Conservation (phyloP, 768 basidiomycete genomes). For the Pleurotus tuoliensis region DNA sequence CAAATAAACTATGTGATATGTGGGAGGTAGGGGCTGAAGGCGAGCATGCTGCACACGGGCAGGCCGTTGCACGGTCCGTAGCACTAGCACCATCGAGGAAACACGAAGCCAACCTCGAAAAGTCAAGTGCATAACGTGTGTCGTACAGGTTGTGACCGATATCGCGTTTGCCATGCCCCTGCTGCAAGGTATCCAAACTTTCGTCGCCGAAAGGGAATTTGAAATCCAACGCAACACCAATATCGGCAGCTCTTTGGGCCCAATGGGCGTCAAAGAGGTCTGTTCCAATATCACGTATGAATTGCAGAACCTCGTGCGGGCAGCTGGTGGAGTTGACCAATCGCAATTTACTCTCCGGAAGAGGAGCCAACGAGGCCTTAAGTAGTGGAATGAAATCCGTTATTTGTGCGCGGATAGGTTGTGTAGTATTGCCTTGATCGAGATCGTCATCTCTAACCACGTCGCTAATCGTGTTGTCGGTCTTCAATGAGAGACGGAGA, state of each 20-base stretch:
- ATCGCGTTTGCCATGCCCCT: conserved; percentile 28
- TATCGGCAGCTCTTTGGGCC: conserved; percentile 62
- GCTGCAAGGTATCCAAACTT: background rate
- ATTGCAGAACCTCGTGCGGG: conserved; percentile 73
- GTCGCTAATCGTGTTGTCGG: conserved; percentile 3
- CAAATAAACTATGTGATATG: conserved; percentile 44
- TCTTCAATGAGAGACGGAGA: conserved; percentile 29
- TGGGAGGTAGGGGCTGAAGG: conserved; percentile 31
- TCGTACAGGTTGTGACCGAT: conserved; percentile 77
- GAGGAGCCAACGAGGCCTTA: conserved; percentile 50
- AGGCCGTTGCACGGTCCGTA: conserved; percentile 21
- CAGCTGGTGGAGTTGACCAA: conserved; percentile 50
- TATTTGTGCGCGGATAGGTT: background rate
- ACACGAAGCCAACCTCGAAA: conserved; percentile 44
- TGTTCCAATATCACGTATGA: conserved; percentile 61
- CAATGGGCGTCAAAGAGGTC: conserved; percentile 77
- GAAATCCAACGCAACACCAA: conserved; percentile 80
- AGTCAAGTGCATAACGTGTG: conserved; percentile 53
- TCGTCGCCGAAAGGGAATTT: conserved; percentile 48
- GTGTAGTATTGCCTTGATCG: conserved; percentile 5
- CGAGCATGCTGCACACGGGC: conserved; percentile 56
- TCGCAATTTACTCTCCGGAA: conserved; percentile 59
- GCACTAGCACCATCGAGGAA: conserved; percentile 26
- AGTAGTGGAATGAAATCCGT: conserved; percentile 37
- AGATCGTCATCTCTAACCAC: background rate